These are phyloP conservation scores for Rhizophora apiculata DNA, from an alignment of 345 rosid species.

Conservation along the genomic window DNA sequence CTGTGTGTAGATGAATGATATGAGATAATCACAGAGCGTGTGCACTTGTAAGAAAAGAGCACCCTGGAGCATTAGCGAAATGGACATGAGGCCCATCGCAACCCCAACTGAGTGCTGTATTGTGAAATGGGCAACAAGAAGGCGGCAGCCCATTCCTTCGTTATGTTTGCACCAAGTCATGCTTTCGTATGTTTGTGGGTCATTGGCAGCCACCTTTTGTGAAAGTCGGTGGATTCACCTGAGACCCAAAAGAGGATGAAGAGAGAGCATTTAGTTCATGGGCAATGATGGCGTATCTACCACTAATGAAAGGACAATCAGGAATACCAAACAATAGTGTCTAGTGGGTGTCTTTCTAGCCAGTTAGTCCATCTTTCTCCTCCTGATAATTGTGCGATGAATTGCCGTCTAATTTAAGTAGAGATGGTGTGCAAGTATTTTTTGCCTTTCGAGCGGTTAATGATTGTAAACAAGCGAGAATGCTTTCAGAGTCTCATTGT, in stretches of 20 bases:
- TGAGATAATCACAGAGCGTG: conserved; percentile 1
- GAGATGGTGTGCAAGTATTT: not conserved
- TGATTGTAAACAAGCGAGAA: not conserved
- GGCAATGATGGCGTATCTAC: conserved; percentile 9
- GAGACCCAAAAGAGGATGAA: not conserved
- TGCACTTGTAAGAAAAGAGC: not conserved
- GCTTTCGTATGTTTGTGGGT: not conserved
- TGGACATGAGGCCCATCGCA: not conserved
- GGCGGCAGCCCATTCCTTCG: not conserved
- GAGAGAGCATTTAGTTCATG: conserved; percentile 9
- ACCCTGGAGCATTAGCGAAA: not conserved
- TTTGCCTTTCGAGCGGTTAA: too few species aligned
- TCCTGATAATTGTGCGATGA: not conserved
- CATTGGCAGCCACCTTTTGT: conserved; percentile 13
- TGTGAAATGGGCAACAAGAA: conserved; percentile 4
- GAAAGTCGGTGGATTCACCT: conserved; percentile 19
- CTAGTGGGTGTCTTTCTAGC: not conserved
- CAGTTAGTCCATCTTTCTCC: not conserved
- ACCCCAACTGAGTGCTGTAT: not conserved
- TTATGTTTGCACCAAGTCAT: conserved; percentile 2
- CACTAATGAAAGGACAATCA: conserved; percentile 12
- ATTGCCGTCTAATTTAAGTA: conserved; percentile 15
- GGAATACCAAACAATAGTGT: not conserved
- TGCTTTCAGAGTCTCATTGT: not conserved
- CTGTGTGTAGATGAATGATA: not conserved